Conservation (phyloP, 1,284 basidiomycete genomes). For the Apiotrichum gamsii region DNA sequence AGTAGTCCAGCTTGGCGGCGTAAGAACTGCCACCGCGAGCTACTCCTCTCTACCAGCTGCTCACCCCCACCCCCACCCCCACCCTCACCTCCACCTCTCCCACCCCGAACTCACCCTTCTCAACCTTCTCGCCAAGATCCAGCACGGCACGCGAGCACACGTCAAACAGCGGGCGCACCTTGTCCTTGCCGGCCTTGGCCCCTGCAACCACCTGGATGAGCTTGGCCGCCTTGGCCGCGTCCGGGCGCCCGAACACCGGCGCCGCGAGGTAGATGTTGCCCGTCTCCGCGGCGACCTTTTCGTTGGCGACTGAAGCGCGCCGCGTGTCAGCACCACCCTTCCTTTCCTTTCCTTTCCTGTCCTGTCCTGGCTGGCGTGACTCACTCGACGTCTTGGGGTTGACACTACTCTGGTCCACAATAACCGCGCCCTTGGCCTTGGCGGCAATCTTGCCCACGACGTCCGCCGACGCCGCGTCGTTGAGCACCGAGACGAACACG, state of each 20-base stretch:
- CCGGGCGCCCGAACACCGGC: conserved; percentile 34
- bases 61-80: too few relatives aligned
- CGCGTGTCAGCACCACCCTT: too few relatives aligned
- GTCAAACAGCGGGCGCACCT: conserved; percentile 21
- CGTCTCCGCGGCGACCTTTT: conserved; percentile 16
- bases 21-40: too few relatives aligned
- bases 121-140: conserved; percentile 34
- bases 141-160: conserved; percentile 21
- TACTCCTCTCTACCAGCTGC: too few relatives aligned
- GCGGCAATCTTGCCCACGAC: conserved; percentile 18
- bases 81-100: neutral
- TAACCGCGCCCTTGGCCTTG: conserved; percentile 13
- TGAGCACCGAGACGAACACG: conserved; percentile 27
- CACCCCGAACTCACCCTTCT: conserved; percentile 24
- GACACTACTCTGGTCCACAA: conserved; percentile 34
- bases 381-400: conserved; percentile 30
- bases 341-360: too few relatives aligned
- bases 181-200: conserved; percentile 12
- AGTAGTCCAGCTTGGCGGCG: too few relatives aligned
- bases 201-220: conserved; percentile 30
- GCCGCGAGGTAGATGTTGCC: conserved; percentile 29
- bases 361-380: too few relatives aligned
- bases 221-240: conserved; percentile 25
- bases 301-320: conserved; percentile 19
- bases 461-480: conserved; percentile 29